Evolutionary conservation across 176 grass and related monocot genomes (phyloP), one percentile per base, ranked within the genome.

Genomic region (Avena atlantica): DNA sequence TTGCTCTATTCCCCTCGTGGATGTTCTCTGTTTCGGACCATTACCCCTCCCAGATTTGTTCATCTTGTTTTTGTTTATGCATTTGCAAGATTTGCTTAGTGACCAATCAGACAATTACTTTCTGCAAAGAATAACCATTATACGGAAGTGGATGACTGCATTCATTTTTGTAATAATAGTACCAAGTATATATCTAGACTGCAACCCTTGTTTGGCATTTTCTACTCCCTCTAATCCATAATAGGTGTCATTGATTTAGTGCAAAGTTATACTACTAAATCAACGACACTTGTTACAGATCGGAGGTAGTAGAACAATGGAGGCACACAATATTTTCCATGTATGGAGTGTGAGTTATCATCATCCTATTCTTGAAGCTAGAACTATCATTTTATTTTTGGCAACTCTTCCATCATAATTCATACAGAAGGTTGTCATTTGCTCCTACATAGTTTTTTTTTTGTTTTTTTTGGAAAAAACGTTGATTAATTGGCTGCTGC

Each of bases 111-210:
- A 63, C 56, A 47, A 59, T 58, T 68, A 70, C 9, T 79, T 70
- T 59, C 56, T 84, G 14, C 16, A 9, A 82, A 27, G 34, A 82
- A 40, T 23, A 81, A 57, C 5, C 52, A 47, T 71, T 8, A 14
- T 78, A 21, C 6, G 3, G 48, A 24, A 76, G 48, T 13, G 27
- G 47, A 9, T 8, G 11, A 57, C 23, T 82, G 27, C 60, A 17
- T 34, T 56, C 12, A 5, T 62, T 55, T 65, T 75, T 88, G 63
- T 73, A 88, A 86, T 82, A 85, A 88, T 31, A 19, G 23, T 59
- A 2, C 25, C 6, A 42, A 42, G 40, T 50, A 60, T 76, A 88
- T 88, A 52, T 65, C 27, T 48, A 56, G 34, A 23, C 8, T 19
- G 76, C 76, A 47, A 58, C 57, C 48, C 31, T 17, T 81, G 44